phyloP scores from a whole-genome alignment of 2,329 filamentous ascomycete species.

The Fusarium multiceps region DNA sequence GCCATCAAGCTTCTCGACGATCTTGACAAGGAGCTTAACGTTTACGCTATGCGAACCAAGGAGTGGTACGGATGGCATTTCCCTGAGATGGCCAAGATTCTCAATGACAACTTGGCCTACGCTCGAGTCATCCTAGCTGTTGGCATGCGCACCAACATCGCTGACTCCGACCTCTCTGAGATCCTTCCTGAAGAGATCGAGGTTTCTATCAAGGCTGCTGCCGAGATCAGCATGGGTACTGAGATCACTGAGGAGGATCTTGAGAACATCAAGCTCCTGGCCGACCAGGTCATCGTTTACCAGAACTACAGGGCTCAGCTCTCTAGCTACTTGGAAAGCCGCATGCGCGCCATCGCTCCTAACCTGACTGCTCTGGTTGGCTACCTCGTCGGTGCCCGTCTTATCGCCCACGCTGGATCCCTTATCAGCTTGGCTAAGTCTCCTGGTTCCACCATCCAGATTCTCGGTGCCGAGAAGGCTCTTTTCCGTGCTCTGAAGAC shows the following conservation, averaged over 20 bases:
- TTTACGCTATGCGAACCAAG: slow-evolving; percentile 98
- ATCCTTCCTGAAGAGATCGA: slow-evolving; percentile 97
- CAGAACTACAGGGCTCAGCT: slow-evolving; percentile 91
- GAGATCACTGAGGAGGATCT: slow-evolving; percentile 95
- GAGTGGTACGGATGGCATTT: slow-evolving; percentile 99
- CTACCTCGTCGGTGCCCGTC: slow-evolving; percentile 90
- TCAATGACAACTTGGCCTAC: slow-evolving; percentile 97
- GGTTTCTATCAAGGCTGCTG: slow-evolving; percentile 88
- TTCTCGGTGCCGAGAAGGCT: slow-evolving; percentile 97
- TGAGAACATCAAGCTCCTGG: slow-evolving; percentile 89
- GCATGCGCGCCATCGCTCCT: slow-evolving; percentile 96
- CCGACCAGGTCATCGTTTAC: slow-evolving; percentile 92
- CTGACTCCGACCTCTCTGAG: slow-evolving; percentile 82
- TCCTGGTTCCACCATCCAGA: slow-evolving; percentile 95
- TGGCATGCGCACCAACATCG: slow-evolving; percentile 86
- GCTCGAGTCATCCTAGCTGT: slow-evolving; percentile 87
- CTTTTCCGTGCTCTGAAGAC: slow-evolving; percentile 98
- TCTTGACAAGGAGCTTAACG: slow-evolving; percentile 98
- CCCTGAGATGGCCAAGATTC: slow-evolving; percentile 95
- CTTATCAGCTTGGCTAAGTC: slow-evolving; percentile 95
- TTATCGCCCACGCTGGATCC: slow-evolving; percentile 95
- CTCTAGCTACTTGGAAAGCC: slow-evolving; percentile 86
- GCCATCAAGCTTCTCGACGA: slow-evolving; percentile 94
- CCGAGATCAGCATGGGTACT: slow-evolving; percentile 98
- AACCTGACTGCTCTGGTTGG: slow-evolving; percentile 95